phyloP scores from a whole-genome alignment of 768 basidiomycete species.

The Kwoniella sp. region DNA sequence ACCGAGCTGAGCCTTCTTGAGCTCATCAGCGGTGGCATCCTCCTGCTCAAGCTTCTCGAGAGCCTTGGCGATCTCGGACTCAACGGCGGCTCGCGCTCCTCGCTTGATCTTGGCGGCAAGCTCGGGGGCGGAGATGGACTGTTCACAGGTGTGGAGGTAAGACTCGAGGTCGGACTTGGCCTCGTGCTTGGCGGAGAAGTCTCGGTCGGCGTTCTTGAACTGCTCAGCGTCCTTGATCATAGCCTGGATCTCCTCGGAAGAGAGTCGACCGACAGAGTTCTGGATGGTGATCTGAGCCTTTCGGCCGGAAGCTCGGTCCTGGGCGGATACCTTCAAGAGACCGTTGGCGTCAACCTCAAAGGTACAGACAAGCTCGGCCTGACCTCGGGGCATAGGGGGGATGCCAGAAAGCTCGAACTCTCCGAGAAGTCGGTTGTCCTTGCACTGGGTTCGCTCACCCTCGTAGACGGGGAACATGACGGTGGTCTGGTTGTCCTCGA shows the following conservation, averaged over 20 bases:
- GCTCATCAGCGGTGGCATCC: conserved; percentile 87
- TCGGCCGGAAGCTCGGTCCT: conserved; percentile 97
- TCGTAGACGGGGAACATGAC: conserved; percentile 99
- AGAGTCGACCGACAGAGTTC: conserved; percentile 98
- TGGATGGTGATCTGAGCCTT: conserved; percentile 95
- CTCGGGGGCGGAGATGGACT: conserved; percentile 83
- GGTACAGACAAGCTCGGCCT: conserved; percentile 98
- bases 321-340: conserved; percentile 96
- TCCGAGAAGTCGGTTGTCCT: conserved; percentile 97
- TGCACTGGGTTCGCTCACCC: conserved; percentile 99
- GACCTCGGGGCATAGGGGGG: conserved; percentile 98
- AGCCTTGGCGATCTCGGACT: conserved; percentile 95
- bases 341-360: conserved; percentile 99
- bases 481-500: conserved; percentile 99
- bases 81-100: conserved; percentile 89
- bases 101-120: conserved; percentile 99
- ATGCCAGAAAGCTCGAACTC: conserved; percentile 99
- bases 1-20: conserved; percentile 90
- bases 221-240: conserved; percentile 99
- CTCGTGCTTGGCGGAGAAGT: conserved; percentile 96
- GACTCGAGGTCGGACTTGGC: conserved; percentile 97
- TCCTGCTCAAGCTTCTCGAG: conserved; percentile 98
- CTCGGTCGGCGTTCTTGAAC: conserved; percentile 65
- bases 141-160: conserved; percentile 85
- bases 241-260: conserved; percentile 95